Percentiles rank a stretch among this genome's conserved stretches.
Conservation (phyloP, 768 basidiomycete species). For the Boletus tomentosulus region DNA sequence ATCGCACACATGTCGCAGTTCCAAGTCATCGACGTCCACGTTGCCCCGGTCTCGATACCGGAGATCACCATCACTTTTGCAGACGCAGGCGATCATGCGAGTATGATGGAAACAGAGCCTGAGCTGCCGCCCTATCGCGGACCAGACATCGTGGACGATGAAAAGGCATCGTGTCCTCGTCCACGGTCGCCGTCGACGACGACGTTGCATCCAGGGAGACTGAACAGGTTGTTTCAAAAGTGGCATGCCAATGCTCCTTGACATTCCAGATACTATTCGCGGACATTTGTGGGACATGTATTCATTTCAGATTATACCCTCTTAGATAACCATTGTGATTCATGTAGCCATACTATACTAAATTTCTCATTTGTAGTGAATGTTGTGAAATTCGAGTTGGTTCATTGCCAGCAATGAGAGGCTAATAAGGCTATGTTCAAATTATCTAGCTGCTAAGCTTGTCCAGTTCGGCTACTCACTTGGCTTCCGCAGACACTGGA, state of each 20-base stretch:
- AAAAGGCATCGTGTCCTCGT: constrained; percentile 12
- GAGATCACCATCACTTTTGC: constrained; percentile 27
- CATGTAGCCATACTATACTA: background rate
- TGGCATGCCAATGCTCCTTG: background rate
- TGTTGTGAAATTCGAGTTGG: background rate
- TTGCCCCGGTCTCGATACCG: constrained; percentile 17
- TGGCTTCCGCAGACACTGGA: background rate
- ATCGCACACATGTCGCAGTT: constrained; percentile 39
- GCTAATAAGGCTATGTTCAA: background rate
- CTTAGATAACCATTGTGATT: background rate
- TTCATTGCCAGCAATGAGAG: background rate
- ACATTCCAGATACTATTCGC: background rate
- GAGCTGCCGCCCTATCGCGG: constrained; percentile 38
- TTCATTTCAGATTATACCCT: background rate
- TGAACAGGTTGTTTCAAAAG: constrained; percentile 18
- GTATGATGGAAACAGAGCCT: constrained; percentile 8
- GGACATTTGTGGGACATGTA: background rate
- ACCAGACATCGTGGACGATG: constrained; percentile 1
- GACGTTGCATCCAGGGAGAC: background rate
- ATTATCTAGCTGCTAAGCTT: background rate
- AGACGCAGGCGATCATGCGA: constrained; percentile 14
- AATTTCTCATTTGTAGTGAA: background rate
- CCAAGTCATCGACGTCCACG: constrained; percentile 45
- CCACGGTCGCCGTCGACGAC: background rate
- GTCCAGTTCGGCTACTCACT: background rate